Base-by-base conservation (phyloP, 2,329 filamentous ascomycete genomes). In the Sporothrix mexicana region DNA sequence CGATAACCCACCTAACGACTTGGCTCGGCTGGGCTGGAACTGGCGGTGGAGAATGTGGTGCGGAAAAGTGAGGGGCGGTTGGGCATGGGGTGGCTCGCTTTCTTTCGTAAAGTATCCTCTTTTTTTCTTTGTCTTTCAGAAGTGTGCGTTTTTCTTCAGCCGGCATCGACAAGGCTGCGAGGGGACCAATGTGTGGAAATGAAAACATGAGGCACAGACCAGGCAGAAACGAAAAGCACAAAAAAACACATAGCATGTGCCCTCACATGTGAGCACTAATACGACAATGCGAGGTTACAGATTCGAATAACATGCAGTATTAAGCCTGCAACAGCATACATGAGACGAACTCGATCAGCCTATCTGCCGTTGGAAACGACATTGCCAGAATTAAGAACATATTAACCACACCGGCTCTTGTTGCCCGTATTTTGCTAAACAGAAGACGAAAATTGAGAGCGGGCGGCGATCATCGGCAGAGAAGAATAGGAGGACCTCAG, bases 161-260 rank as follows among this genome's bases (percentile, higher is more conserved):
- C 57, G 57, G 59, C 66, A 68, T 55, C 25, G 47, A 55, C 66
- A 53, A 68, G 66, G 66, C 66, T 68, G 66, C 8, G 47, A 68
- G 25, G 15, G 6, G 9, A 8, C 15, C 13, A 53, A 41, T 51
- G 25, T n/a, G 36, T 13, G 13, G n/a, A 45, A 62, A 43, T 20
- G 47, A 41, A 25, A n/a, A 51, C 23, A 64, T 47, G 10, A 30
- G 12, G 43, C 20, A 49, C 62, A 30, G 12, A 15, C n/a, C 23
- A 47, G 17, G 59, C 62, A 49, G n/a, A 20, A 49, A 15, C 10
- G 15, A 12, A 20, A 45, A n/a, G 41, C 41, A 66, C 36, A 47
- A 53, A 61, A 12, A 43, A 12, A n/a, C 51, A 53, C 51, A 53
- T 8, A 20, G 51, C 30, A 36, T 36, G 30, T 36, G 30, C 30